Evolutionary conservation across 208 protist species (phyloP), one percentile per base, ranked within the genome.

Genomic region (Leishmania mexicana): DNA sequence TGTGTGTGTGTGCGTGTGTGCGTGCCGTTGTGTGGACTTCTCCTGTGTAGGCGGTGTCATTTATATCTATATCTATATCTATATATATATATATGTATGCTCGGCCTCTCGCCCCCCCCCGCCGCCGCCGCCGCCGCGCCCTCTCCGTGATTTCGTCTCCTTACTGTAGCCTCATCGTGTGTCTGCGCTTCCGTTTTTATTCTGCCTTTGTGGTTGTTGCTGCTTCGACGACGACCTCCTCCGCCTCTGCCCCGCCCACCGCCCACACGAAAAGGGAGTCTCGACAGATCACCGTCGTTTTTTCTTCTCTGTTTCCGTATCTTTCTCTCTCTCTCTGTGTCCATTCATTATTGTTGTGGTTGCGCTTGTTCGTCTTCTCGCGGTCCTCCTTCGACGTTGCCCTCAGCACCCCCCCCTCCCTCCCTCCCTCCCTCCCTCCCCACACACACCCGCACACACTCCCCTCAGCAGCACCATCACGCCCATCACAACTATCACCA

Each of bases 81-180:
- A 7, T 51, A 72, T 84, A 45, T 84, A 0, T 71, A 31, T 78
- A 67, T 71, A 57, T 62, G 35, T 62, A 54, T 45, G 54, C 21
- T 60, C 54, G 21, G 3, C 21, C 54, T 60, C 54, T 28, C 54
- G 24, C 54, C 2, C 24, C 21, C 31, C 31, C 31, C 31, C 31
- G n/a, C n/a, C n/a, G n/a, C 31, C 31, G 31, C 31, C 31, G 31
- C 31, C 31, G 31, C 31, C 13, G 54, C n/a, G 54, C 54, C 54
- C 54, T n/a, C 54, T 60, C 54, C 54, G 19, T 60, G 5, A 21
- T 1, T 21, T 60, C 28, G 54, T 60, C 54, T 60, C 54, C 54
- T 60, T 60, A 60, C 54, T 60, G 21, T 21, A 21, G 17, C 13
- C 1, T 21, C 24, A 6, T 21, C 10, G 54, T n/a, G 54, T n/a